Evolutionary conservation across 208 protist genomes (phyloP).

Genomic region (Phytomonas serpens): DNA sequence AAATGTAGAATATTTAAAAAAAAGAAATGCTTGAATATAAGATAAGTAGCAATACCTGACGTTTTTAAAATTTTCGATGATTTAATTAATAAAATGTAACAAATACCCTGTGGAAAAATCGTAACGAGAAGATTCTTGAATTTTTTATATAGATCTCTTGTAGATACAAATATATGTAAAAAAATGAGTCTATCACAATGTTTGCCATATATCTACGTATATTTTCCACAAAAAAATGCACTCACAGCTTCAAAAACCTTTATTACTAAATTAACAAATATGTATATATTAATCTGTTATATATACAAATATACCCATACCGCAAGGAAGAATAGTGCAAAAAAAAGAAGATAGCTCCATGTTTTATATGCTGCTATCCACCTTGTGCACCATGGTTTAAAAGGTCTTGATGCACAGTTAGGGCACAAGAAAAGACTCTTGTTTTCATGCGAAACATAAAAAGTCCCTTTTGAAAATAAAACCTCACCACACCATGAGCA

Average conservation of each 20-base stretch:
- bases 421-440: slow-evolving; percentile 26
- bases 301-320: slow-evolving; percentile 10
- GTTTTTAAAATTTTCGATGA: background rate
- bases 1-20: slow-evolving; percentile 14
- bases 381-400: slow-evolving; percentile 30
- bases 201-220: background rate
- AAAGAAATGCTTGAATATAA: background rate
- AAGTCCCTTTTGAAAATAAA: slow-evolving; percentile 17
- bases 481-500: slow-evolving; percentile 32
- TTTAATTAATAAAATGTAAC: background rate
- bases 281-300: background rate
- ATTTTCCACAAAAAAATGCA: background rate
- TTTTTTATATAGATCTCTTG: slow-evolving; percentile 3
- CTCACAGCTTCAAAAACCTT: background rate
- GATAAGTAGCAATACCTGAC: background rate
- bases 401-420: slow-evolving; percentile 69
- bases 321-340: slow-evolving; percentile 14
- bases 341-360: slow-evolving; percentile 24
- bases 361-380: slow-evolving; percentile 62
- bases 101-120: background rate
- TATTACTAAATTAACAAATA: background rate
- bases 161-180: background rate
- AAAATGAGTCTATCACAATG: background rate
- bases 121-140: background rate
- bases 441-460: slow-evolving; percentile 13